Base-by-base conservation (phyloP, 257 asterid species). In the Paulownia fortunei region DNA sequence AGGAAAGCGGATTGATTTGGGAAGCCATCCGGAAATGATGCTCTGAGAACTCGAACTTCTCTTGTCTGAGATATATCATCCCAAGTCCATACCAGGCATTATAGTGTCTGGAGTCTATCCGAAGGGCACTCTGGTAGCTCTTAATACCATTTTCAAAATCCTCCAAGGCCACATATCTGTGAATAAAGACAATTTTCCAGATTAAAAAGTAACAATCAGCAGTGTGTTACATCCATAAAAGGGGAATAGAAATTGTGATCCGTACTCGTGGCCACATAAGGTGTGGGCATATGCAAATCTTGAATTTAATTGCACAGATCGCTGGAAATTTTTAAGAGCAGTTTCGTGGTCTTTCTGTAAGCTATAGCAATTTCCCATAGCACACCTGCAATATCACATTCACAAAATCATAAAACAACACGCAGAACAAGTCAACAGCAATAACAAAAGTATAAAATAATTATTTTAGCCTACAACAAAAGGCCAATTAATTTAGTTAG, bases 51-150 rank as follows among this genome's bases (percentile, higher is more conserved):
- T 87, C 97, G 68, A 91, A 86, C 87, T 96, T 96, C 85, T 96
- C 99, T 80, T 93, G 98, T 49, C 97, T 87, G 70, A 93, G 96
- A 78, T 92, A 96, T 65, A 96, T 84, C 98, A 96, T 93, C 77
- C 99, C 98, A 83, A 96, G 95, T 68, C 99, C 99, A 81, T 96
- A 87, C 99, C 98, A 96, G 59, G 99, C 98, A 82, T 96, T 96
- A 80, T 96, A 96, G 89, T 96, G 99, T 62, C 98, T 86, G 63
- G 92, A 73, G 84, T 93, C 98, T 77, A 92, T 85, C 68, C 86
- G 87, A 72, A 96, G 97, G 62, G 98, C 98, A 82, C 82, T 89
- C 73, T 90, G 98, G 83, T 88, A 95, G 73, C 99, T 80, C 86
- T 83, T 91, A 79, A 93, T 85, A 69, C 97, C 97, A 68, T 86